Conservation (phyloP, 768 basidiomycete species). For the Cytidiella melzeri region DNA sequence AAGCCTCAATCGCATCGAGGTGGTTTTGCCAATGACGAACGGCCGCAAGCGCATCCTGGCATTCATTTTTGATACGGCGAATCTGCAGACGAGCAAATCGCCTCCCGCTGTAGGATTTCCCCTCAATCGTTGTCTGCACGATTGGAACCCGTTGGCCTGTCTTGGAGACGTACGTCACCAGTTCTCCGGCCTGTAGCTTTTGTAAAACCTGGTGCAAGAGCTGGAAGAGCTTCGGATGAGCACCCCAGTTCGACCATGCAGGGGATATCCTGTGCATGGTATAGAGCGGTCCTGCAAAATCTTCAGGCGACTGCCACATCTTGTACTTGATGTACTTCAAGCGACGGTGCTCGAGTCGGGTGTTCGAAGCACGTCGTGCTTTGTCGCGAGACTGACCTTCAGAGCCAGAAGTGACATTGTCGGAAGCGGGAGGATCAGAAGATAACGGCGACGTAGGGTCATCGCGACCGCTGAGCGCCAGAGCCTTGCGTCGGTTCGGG, state of each 20-base stretch:
- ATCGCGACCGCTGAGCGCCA: slow-evolving; percentile 10
- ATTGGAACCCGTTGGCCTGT: background rate
- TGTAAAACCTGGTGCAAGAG: slow-evolving; percentile 40
- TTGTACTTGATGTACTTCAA: background rate
- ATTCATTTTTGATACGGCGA: background rate
- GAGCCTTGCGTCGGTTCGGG: slow-evolving; percentile 38
- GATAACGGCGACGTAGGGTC: slow-evolving; percentile 21
- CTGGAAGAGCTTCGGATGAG: slow-evolving; percentile 46
- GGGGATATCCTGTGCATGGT: slow-evolving; percentile 60
- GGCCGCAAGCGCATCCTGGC: background rate
- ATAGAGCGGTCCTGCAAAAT: slow-evolving; percentile 54
- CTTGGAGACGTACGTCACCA: slow-evolving; percentile 11
- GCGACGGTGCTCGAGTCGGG: background rate
- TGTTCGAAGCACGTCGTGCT: background rate
- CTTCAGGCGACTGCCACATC: slow-evolving; percentile 22
- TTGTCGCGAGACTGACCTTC: slow-evolving; percentile 8
- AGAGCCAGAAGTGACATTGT: slow-evolving; percentile 6
- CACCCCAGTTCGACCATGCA: slow-evolving; percentile 58
- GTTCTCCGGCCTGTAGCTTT: slow-evolving; percentile 44
- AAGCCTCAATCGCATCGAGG: too few relatives aligned
- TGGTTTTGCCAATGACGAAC: background rate
- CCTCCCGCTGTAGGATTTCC: background rate
- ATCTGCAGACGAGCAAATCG: background rate
- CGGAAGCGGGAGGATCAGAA: slow-evolving; percentile 16
- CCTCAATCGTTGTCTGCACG: background rate